Evolutionary conservation across 495 filamentous ascomycete genomes (phyloP), one percentile per base, ranked within the genome.

Genomic region (Penicillium taxi): DNA sequence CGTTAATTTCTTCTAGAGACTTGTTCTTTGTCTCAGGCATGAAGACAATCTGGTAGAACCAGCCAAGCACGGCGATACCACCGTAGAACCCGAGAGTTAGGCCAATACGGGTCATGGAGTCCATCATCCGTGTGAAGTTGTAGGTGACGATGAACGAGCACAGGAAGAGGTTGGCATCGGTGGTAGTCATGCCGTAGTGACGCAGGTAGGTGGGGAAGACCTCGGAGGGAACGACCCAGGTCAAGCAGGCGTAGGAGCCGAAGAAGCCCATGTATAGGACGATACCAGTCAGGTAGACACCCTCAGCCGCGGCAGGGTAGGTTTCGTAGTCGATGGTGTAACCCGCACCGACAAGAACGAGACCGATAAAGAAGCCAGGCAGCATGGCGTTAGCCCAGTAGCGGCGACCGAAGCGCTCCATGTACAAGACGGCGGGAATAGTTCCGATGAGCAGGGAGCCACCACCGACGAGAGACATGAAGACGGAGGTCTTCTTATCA

Each of bases 1-100:
- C 61, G 48, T 79, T 73, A 32, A 79, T 77, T 50, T 78, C 73
- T 55, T 79, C 75, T 0, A 78, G 56, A n/a, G 72, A 69, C 57
- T 72, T 72, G 44, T 78, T 74, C 59, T 77, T 77, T 2, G 75
- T 79, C 60, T 79, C 74, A 0, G 73, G 73, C 73, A 77, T 78
- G 53, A 79, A 79, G 16, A 77, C 41, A 13, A 77, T 59, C 56
- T 76, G 73, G 44, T 76, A 77, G 38, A 74, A 50, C 70, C 71
- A 75, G 6, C 72, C 73, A 0, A 79, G 8, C 1, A 70, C 61
- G 3, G 74, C 73, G 44, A 78, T 75, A 13, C 74, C 75, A 41
- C 74, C 73, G 47, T 77, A 79, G 56, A 78, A 79, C 11, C 75
- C 74, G 0, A 78, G 63, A 0, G 70, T 67, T 12, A 79, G 58